A percentile compares a stretch with the other conserved stretches of the same genome.
Evolutionary conservation across 1,139 yeast genomes (phyloP).

Genomic region (Kazachstania sp.): DNA sequence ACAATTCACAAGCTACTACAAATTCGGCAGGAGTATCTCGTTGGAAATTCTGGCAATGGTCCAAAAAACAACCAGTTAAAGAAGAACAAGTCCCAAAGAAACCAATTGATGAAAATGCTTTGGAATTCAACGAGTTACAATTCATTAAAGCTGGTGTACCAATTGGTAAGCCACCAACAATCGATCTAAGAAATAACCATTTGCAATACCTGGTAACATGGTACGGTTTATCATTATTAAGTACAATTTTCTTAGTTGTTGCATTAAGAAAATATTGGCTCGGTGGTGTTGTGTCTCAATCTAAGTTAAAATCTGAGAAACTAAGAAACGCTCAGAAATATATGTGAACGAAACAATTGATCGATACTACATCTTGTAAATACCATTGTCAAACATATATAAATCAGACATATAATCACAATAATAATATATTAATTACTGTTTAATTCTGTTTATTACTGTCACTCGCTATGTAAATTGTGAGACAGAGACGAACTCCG

Average conservation of each 20-base stretch:
- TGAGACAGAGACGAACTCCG: too few relatives aligned
- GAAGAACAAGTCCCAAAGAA: not conserved
- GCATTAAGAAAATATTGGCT: slow-evolving; percentile 41
- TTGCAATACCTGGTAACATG: slow-evolving; percentile 88
- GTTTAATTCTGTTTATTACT: too few relatives aligned
- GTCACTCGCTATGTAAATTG: too few relatives aligned
- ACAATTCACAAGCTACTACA: not conserved
- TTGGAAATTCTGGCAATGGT: slow-evolving; percentile 28
- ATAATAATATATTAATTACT: too few relatives aligned
- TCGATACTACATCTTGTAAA: not conserved
- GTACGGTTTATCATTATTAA: slow-evolving; percentile 76
- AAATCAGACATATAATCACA: not conserved
- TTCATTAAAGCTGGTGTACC: slow-evolving; percentile 82
- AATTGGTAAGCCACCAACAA: slow-evolving; percentile 68
- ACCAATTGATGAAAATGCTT: slow-evolving; percentile 1
- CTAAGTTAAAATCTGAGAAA: slow-evolving; percentile 34
- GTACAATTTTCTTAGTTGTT: slow-evolving; percentile 53
- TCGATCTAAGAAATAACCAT: slow-evolving; percentile 81
- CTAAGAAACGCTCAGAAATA: slow-evolving; percentile 38
- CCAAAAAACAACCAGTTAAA: not conserved
- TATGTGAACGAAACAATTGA: slow-evolving; percentile 19
- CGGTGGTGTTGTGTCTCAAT: slow-evolving; percentile 36
- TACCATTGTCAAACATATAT: not conserved
- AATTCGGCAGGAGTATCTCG: not conserved
- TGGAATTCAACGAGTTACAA: slow-evolving; percentile 39